Conservation (phyloP, 352 stramenopile genomes). For the Phytophthora kernoviae region DNA sequence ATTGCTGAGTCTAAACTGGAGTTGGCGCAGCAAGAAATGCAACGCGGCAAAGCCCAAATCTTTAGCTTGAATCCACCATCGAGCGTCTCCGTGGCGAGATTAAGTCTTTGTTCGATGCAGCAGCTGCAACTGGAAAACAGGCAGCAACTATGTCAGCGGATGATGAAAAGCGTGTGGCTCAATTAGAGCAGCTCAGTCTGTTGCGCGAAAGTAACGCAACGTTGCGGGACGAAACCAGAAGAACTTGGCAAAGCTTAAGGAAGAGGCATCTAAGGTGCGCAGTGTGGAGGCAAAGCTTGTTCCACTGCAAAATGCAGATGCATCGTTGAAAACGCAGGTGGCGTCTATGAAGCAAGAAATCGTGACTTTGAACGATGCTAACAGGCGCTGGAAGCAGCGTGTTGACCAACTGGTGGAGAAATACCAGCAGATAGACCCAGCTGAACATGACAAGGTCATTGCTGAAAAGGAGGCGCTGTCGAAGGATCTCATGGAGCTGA, state of each 20-base stretch:
- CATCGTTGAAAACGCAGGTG: constrained; percentile 53
- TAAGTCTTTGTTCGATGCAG: constrained; percentile 42
- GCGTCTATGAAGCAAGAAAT: constrained; percentile 70
- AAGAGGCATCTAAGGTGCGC: constrained; percentile 54
- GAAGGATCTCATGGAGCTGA: constrained; percentile 51
- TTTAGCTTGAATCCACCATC: constrained; percentile 61
- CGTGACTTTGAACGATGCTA: constrained; percentile 56
- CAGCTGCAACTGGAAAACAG: constrained; percentile 16
- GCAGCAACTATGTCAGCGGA: constrained; percentile 15
- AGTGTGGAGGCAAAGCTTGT: constrained; percentile 57
- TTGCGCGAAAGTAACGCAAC: constrained; percentile 82
- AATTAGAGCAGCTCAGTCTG: constrained; percentile 77
- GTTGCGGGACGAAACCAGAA: constrained; percentile 76
- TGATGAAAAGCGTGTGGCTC: constrained; percentile 58
- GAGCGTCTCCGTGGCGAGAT: constrained; percentile 65
- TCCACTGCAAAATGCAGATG: constrained; percentile 51
- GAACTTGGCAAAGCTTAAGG: constrained; percentile 53
- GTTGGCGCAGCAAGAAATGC: constrained; percentile 68
- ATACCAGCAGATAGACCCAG: constrained; percentile 81
- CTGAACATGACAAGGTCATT: constrained; percentile 71
- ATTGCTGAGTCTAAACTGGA: constrained; percentile 75
- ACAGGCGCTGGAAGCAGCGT: constrained; percentile 79
- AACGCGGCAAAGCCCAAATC: constrained; percentile 59
- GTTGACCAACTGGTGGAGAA: constrained; percentile 87
- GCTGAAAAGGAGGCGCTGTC: constrained; percentile 58